Conservation (phyloP, 169 alveolate genomes). For the Theileria luwenshuni region DNA sequence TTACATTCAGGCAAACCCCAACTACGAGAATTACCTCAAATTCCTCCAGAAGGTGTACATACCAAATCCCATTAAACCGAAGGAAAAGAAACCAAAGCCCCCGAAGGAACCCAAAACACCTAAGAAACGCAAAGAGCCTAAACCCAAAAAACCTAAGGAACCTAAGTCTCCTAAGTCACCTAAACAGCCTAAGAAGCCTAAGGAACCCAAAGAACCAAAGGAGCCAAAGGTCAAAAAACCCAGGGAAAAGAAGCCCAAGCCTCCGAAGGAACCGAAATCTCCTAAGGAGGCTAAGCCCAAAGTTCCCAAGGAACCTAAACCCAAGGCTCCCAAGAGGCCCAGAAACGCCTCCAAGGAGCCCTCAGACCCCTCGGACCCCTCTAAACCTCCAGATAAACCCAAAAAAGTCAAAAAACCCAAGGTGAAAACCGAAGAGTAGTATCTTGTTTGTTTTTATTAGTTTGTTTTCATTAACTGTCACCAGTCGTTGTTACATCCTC, state of each 20-base stretch:
- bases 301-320: slow-evolving; percentile 4
- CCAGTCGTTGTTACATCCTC: too few relatives aligned
- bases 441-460: too few relatives aligned
- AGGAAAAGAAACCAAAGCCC: not conserved
- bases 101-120: not conserved
- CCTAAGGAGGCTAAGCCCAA: slow-evolving; percentile 5
- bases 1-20: slow-evolving; percentile 47
- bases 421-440: too few relatives aligned
- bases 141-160: slow-evolving; percentile 20
- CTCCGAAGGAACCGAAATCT: slow-evolving; percentile 12
- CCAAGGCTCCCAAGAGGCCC: not conserved
- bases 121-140: slow-evolving; percentile 17
- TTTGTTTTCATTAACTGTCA: too few relatives aligned
- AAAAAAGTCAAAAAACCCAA: too few relatives aligned
- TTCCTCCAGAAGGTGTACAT: slow-evolving; percentile 24
- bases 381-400: too few relatives aligned
- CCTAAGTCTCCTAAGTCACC: slow-evolving; percentile 6
- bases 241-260: slow-evolving; percentile 32
- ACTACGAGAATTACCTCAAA: slow-evolving; percentile 26
- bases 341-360: not conserved
- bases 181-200: not conserved
- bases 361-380: too few relatives aligned
- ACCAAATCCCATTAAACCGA: slow-evolving; percentile 2
- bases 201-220: not conserved
- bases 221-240: slow-evolving; percentile 12